These are phyloP conservation scores for Aspergillus asperescens DNA, from an alignment of 495 filamentous ascomycete species.

Conservation along the genomic window DNA sequence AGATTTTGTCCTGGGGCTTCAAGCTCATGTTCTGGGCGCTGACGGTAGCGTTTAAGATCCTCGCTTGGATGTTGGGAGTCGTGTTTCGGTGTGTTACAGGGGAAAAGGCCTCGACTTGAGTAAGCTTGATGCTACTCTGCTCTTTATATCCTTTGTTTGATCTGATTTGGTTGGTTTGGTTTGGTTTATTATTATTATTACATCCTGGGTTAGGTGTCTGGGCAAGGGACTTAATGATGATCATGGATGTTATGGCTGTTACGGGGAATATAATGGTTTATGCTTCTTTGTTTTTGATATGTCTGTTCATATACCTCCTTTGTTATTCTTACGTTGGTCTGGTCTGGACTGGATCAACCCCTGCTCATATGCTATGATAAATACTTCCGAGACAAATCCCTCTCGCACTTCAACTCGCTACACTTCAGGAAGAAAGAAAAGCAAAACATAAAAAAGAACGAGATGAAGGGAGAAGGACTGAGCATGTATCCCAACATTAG, in stretches of 20 bases:
- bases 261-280: too few species aligned
- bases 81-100: constrained; percentile 20
- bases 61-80: constrained; percentile 38
- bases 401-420: too few species aligned
- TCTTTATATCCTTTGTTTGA: neutral
- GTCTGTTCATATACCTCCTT: neutral
- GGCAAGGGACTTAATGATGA: neutral
- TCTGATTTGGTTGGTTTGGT: neutral
- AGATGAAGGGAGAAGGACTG: too few species aligned
- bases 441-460: too few species aligned
- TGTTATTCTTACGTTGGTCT: neutral
- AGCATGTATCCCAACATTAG: too few species aligned
- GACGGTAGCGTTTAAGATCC: constrained; percentile 31
- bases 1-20: constrained; percentile 36
- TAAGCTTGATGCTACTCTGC: neutral
- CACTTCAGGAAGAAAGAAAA: too few species aligned
- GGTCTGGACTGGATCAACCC: neutral
- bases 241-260: neutral
- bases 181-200: neutral
- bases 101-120: constrained; percentile 19
- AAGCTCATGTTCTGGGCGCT: constrained; percentile 33
- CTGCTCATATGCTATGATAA: too few species aligned
- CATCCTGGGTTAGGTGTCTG: neutral
- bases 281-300: too few species aligned
- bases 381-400: too few species aligned